phyloP scores from a whole-genome alignment of 1,139 yeast genomes.

The Geotrichum candidum region DNA sequence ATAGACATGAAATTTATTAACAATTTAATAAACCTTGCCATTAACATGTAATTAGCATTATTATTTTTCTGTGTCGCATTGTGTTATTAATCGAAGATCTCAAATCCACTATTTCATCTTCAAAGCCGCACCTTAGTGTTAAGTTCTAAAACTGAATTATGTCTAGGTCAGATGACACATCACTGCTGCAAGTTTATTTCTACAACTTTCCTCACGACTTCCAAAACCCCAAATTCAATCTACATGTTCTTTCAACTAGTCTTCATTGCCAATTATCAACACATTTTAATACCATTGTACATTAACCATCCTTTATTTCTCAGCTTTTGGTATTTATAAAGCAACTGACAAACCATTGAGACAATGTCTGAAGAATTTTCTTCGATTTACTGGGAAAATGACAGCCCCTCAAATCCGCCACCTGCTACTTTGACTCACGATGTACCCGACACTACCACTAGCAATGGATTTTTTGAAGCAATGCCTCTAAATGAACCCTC shows the following conservation, averaged over 20 bases:
- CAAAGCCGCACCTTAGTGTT: not conserved
- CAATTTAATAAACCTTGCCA: too few relatives aligned
- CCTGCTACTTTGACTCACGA: not conserved
- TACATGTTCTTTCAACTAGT: not conserved
- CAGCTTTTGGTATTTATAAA: not conserved
- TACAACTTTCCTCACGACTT: not conserved
- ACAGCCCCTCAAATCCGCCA: conserved; percentile 9
- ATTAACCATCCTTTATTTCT: not conserved
- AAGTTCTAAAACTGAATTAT: not conserved
- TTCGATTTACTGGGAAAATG: conserved; percentile 13
- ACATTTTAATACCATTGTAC: not conserved
- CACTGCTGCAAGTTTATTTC: not conserved
- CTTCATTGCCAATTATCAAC: not conserved
- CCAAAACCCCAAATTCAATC: not conserved
- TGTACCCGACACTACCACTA: not conserved
- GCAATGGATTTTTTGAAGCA: conserved; percentile 1
- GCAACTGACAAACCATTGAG: not conserved
- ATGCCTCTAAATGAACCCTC: conserved; percentile 3
- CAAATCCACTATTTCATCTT: not conserved
- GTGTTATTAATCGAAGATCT: not conserved
- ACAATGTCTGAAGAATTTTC: conserved; percentile 16
- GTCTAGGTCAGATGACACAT: not conserved
- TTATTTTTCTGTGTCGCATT: too few relatives aligned
- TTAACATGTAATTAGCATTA: too few relatives aligned
- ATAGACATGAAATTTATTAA: too few relatives aligned